Conservation (phyloP, 495 filamentous ascomycete species). For the Tuber aestivum region DNA sequence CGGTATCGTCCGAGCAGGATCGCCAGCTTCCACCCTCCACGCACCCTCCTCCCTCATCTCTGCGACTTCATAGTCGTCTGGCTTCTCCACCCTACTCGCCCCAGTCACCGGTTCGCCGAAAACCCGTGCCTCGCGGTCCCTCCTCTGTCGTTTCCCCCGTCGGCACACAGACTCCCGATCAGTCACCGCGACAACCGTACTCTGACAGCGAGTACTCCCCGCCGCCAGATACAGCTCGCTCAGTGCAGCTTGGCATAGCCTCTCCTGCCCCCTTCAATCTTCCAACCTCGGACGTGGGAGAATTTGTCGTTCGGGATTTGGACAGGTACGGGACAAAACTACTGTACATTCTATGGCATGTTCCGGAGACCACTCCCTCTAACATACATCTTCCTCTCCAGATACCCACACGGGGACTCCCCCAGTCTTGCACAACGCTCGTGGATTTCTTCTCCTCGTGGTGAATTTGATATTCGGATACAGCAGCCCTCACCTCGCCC, state of each 20-base stretch:
- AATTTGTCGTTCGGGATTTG: conserved; percentile 35
- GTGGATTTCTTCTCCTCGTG: conserved; percentile 23
- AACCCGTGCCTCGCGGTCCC: conserved; percentile 42
- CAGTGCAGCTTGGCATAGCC: conserved; percentile 19
- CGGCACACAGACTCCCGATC: conserved; percentile 23
- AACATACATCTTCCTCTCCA: conserved; percentile 39
- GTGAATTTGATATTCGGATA: conserved; percentile 30
- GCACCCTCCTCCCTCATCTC: conserved; percentile 21
- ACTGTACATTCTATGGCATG: conserved; percentile 38
- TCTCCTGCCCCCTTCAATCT: conserved; percentile 19
- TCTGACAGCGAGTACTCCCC: conserved; percentile 20
- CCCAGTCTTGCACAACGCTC: conserved; percentile 29
- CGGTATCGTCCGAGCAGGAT: conserved; percentile 23
- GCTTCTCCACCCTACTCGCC: conserved; percentile 26
- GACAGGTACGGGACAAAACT: conserved; percentile 38
- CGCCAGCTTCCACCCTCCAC: conserved; percentile 12
- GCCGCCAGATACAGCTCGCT: conserved; percentile 6
- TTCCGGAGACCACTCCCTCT: conserved; percentile 40
- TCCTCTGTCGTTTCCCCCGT: conserved; percentile 22
- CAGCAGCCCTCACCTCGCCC: conserved; percentile 28
- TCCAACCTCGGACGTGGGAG: conserved; percentile 10
- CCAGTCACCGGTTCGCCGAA: conserved; percentile 42
- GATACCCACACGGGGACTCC: conserved; percentile 41
- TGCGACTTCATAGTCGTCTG: conserved; percentile 17
- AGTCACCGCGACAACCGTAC: conserved; percentile 24